Percentiles rank a stretch among this genome's conserved stretches.
Conservation (phyloP, 768 basidiomycete genomes). For the Pleurotus platypus region DNA sequence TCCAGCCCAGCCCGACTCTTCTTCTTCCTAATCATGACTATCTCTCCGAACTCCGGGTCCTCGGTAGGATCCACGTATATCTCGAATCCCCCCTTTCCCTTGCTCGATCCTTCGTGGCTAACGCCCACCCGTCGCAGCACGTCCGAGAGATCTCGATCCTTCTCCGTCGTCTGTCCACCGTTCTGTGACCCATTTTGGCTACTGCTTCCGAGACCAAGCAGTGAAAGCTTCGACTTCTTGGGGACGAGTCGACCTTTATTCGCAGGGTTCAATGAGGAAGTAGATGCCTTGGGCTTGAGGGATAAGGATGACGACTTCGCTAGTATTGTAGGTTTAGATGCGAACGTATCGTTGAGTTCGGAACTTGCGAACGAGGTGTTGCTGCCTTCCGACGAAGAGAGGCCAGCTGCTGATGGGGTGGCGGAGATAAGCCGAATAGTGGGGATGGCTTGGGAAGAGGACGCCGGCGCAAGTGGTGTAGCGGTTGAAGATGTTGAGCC, state of each 20-base stretch:
- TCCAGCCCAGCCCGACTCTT: slow-evolving; percentile 61
- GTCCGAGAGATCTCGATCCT: slow-evolving; percentile 51
- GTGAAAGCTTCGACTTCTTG: slow-evolving; percentile 64
- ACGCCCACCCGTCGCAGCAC: slow-evolving; percentile 50
- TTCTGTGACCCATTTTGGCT: slow-evolving; percentile 7
- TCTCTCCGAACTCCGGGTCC: slow-evolving; percentile 66
- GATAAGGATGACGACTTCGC: slow-evolving; percentile 28
- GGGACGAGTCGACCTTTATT: slow-evolving; percentile 54
- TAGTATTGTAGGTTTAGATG: slow-evolving; percentile 23
- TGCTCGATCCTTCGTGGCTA: slow-evolving; percentile 11
- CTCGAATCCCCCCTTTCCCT: slow-evolving; percentile 55
- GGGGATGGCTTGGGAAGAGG: slow-evolving; percentile 32
- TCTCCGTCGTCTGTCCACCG: slow-evolving; percentile 2
- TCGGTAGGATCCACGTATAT: slow-evolving; percentile 65
- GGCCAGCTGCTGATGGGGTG: slow-evolving; percentile 53
- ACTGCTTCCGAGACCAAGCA: slow-evolving; percentile 26
- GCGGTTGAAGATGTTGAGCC: slow-evolving; percentile 16
- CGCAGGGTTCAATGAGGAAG: slow-evolving; percentile 14
- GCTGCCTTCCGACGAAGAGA: slow-evolving; percentile 29
- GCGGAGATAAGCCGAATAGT: slow-evolving; percentile 71
- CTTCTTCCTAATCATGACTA: slow-evolving; percentile 75
- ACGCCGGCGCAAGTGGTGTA: slow-evolving; percentile 21
- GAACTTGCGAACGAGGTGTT: slow-evolving; percentile 20
- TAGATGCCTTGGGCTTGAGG: slow-evolving; percentile 17
- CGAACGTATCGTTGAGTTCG: slow-evolving; percentile 25